These are phyloP conservation scores for Plasmodium malariae DNA, from an alignment of 169 alveolate genomes.

Conservation along the genomic window DNA sequence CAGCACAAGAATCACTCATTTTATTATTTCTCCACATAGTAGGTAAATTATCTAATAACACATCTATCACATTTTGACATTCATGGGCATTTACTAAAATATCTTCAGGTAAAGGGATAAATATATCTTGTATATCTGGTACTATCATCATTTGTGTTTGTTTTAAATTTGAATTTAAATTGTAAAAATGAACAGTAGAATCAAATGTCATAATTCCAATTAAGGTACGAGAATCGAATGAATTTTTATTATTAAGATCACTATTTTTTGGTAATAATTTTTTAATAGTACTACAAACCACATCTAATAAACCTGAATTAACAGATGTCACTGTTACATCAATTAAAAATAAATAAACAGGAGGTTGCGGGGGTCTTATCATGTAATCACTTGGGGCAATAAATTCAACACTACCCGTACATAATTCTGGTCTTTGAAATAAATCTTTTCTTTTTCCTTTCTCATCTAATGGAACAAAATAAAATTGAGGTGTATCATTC, in stretches of 20 bases:
- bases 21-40: conserved; percentile 89
- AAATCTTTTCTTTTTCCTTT: conserved; percentile 91
- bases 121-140: conserved; percentile 93
- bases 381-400: conserved; percentile 97
- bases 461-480: conserved; percentile 85
- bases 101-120: conserved; percentile 95
- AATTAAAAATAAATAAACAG: conserved; percentile 92
- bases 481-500: conserved; percentile 93
- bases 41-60: conserved; percentile 90
- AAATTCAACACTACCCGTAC: conserved; percentile 95
- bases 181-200: conserved; percentile 95
- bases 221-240: conserved; percentile 90
- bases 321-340: conserved; percentile 94
- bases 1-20: conserved; percentile 88
- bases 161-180: conserved; percentile 86
- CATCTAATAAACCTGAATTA: conserved; percentile 92
- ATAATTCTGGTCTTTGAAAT: conserved; percentile 92
- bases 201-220: conserved; percentile 97
- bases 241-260: conserved; percentile 38
- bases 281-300: conserved; percentile 91
- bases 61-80: conserved; percentile 79
- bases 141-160: conserved; percentile 94
- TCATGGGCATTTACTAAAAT: conserved; percentile 91
- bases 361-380: conserved; percentile 97
- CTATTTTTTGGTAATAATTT: conserved; percentile 74